Base-by-base conservation (phyloP, 1,139 yeast species). In the Lodderomyces jiufengensis region DNA sequence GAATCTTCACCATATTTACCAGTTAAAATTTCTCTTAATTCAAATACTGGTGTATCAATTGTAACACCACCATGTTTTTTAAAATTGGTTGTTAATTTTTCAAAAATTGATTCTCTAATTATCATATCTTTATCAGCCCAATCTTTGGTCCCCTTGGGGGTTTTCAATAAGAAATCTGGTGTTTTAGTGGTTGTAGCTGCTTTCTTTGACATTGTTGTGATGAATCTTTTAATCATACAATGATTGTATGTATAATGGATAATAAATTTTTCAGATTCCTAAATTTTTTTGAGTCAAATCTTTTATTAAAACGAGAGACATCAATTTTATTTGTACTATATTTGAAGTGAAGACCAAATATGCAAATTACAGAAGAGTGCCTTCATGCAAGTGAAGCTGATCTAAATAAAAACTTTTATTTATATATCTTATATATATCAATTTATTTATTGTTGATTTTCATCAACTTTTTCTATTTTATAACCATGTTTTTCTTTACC, bases 1-100 rank as follows among this genome's bases (percentile, higher is more conserved):
- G 97, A 88, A 58, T 92, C 98, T 64, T 92, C 98, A 57, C 98
- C 98, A 59, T 92, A 92, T 61, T 92, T 92, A 29, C 98, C 98
- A 20, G 97, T 81, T 44, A 92, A 74, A 50, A 92, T 92, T 61
- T 92, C 98, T 52, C 96, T 78, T 49, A 90, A 72, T 63, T 92
- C 98, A 54, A 92, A 92, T 5, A 92, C 98, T 9, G 98, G 98
- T 2, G 98, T 92, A 57, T 92, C 98, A 47, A 92, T 87, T 33
- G 98, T 90, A 26, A 88, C 95, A 61, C 95, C 98, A 45, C 98
- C 98, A 60, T 92, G 98, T 52, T 88, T 83, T 64, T 88, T 84
- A 73, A 92, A 92, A 39, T 90, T 64, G 2, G 67, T 55, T 25
- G 90, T 77, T 46, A 92, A 65, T 11, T 87, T 76, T 36, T 70